Percentiles rank a stretch among this genome's conserved stretches.
These are phyloP conservation scores for Vicia faba DNA, from an alignment of 306 rosid species.

Conservation along the genomic window DNA sequence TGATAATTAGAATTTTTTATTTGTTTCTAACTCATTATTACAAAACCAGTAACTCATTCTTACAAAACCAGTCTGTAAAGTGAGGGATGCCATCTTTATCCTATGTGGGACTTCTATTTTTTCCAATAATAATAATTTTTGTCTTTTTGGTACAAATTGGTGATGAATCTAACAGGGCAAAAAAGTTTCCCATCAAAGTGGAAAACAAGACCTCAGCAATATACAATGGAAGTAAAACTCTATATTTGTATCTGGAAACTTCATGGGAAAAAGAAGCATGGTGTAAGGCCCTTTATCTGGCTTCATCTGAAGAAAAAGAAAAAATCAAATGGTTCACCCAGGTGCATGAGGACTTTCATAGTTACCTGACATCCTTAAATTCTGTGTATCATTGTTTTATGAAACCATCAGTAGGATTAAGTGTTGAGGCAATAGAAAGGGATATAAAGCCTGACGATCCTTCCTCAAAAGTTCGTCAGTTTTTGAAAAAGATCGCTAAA, in stretches of 20 bases:
- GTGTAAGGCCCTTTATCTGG: constrained; percentile 95
- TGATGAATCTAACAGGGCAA: constrained; percentile 67
- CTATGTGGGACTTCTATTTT: no score
- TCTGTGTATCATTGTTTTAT: constrained; percentile 64
- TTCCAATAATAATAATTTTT: neutral
- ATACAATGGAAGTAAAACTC: constrained; percentile 59
- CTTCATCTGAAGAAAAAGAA: constrained; percentile 61
- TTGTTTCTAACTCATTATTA: no score
- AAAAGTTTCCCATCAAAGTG: constrained; percentile 84
- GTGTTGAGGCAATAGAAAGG: constrained; percentile 61
- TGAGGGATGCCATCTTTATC: no score
- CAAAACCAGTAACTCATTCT: no score
- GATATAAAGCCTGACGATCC: constrained; percentile 55
- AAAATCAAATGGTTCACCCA: constrained; percentile 58
- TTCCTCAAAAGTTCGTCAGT: constrained; percentile 74
- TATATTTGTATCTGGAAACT: constrained; percentile 84
- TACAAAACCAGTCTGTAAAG: no score
- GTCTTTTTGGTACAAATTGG: constrained; percentile 21
- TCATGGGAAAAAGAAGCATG: constrained; percentile 98
- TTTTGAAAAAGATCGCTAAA: constrained; percentile 68
- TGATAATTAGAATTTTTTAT: neutral
- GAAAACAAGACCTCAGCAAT: constrained; percentile 65
- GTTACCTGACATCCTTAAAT: constrained; percentile 68
- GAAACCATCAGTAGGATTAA: constrained; percentile 64
- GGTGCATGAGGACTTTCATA: constrained; percentile 73